These are phyloP conservation scores for Liquidambar formosana DNA, from an alignment of 164 flowering plant species.

Conservation along the genomic window DNA sequence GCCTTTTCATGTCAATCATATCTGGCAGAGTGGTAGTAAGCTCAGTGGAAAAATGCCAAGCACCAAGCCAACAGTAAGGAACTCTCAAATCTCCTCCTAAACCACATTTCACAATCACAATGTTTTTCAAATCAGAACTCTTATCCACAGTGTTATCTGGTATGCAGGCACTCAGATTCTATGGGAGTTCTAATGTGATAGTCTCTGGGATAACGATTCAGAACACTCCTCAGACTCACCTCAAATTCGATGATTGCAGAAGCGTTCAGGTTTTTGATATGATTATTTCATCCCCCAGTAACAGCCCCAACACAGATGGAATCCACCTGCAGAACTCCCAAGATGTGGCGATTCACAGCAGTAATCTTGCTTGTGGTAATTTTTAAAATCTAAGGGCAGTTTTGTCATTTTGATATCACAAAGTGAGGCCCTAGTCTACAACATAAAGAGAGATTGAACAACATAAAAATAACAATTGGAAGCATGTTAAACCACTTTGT, in stretches of 20 bases:
- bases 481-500: no score
- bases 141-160: no score
- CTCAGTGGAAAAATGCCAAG: slow-evolving; percentile 39
- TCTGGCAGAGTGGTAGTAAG: slow-evolving; percentile 15
- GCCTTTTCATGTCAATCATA: not conserved
- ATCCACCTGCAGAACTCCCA: slow-evolving; percentile 71
- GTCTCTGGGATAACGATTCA: slow-evolving; percentile 61
- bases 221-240: slow-evolving; percentile 64
- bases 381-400: not conserved
- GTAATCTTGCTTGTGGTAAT: slow-evolving; percentile 62
- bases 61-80: slow-evolving; percentile 60
- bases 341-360: slow-evolving; percentile 44
- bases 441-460: no score
- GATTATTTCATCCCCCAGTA: slow-evolving; percentile 51
- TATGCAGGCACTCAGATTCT: slow-evolving; percentile 61
- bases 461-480: no score
- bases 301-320: slow-evolving; percentile 78
- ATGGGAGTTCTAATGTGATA: slow-evolving; percentile 46
- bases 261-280: slow-evolving; percentile 42
- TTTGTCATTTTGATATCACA: slow-evolving; percentile 1
- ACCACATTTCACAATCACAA: not conserved
- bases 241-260: slow-evolving; percentile 55
- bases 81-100: not conserved
- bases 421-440: no score
- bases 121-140: not conserved